These are phyloP conservation scores for Pelargonium myrrhifolium DNA, from an alignment of 441 rosid genomes.

Conservation along the genomic window DNA sequence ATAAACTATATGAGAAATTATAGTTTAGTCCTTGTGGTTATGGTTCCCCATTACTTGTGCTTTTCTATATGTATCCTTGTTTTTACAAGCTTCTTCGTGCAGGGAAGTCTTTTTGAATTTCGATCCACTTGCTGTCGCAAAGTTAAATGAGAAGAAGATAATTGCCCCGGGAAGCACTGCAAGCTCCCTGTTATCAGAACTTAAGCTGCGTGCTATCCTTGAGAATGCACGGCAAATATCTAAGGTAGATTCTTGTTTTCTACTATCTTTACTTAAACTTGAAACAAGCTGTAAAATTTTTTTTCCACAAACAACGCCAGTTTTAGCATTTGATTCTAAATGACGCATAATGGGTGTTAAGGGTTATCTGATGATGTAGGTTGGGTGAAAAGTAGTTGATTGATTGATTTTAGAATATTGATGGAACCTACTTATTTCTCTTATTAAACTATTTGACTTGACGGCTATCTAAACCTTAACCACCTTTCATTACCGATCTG, in stretches of 20 bases:
- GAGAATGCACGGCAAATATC: slow-evolving; percentile 72
- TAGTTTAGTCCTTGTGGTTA: background rate
- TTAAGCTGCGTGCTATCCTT: slow-evolving; percentile 55
- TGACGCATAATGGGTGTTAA: slow-evolving; percentile 15
- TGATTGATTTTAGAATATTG: slow-evolving; percentile 1
- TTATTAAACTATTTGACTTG: slow-evolving; percentile 23
- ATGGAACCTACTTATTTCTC: slow-evolving; percentile 23
- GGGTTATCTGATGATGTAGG: slow-evolving; percentile 17
- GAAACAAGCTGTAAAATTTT: background rate
- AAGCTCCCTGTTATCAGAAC: slow-evolving; percentile 57
- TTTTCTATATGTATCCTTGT: background rate
- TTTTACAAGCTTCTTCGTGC: slow-evolving; percentile 20
- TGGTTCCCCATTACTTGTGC: background rate
- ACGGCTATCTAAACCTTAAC: no score
- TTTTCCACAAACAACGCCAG: background rate
- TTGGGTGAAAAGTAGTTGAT: slow-evolving; percentile 34
- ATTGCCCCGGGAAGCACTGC: slow-evolving; percentile 53
- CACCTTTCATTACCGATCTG: no score
- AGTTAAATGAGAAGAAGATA: slow-evolving; percentile 70
- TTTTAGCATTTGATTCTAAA: slow-evolving; percentile 1
- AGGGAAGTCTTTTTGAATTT: slow-evolving; percentile 82
- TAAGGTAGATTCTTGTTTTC: slow-evolving; percentile 41
- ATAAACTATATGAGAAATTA: background rate
- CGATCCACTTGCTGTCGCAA: slow-evolving; percentile 60
- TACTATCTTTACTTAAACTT: background rate